A percentile compares a stretch with the other conserved stretches of the same genome.
Conservation (phyloP, 129 eudicot genomes). For the Mikania micrantha region DNA sequence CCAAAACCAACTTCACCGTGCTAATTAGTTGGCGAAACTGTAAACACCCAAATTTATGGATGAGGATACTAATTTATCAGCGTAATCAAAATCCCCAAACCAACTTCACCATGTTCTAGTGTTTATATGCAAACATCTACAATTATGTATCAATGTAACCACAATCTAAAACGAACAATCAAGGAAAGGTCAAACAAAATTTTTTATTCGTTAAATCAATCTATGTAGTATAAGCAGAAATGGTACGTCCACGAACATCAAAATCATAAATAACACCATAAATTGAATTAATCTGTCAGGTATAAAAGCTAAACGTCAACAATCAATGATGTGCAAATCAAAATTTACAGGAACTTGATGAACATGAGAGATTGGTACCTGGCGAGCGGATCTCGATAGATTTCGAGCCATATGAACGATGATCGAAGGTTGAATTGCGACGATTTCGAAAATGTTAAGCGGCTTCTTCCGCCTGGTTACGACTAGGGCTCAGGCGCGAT, state of each 20-base stretch:
- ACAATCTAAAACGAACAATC: neutral
- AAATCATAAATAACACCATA: neutral
- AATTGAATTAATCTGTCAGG: neutral
- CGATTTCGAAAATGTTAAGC: neutral
- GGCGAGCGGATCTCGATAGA: slow-evolving; percentile 36
- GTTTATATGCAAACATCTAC: neutral
- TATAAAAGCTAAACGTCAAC: neutral
- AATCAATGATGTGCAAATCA: slow-evolving; percentile 4
- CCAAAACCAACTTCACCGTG: neutral
- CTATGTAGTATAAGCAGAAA: neutral
- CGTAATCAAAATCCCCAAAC: neutral
- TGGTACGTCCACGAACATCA: neutral
- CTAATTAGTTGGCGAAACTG: neutral
- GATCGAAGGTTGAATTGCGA: neutral
- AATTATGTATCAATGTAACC: neutral
- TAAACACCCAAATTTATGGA: neutral
- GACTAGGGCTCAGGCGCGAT: slow-evolving; percentile 28
- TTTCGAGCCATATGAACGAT: slow-evolving; percentile 23
- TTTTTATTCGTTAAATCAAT: neutral
- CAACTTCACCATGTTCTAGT: neutral
- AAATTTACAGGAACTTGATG: neutral
- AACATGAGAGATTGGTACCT: slow-evolving; percentile 11
- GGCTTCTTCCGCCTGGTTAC: slow-evolving; percentile 16
- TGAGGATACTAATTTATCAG: neutral
- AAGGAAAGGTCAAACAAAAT: neutral